Evolutionary conservation across 805 yeast genomes (phyloP).

Genomic region (Cyberlindnera mrakii): DNA sequence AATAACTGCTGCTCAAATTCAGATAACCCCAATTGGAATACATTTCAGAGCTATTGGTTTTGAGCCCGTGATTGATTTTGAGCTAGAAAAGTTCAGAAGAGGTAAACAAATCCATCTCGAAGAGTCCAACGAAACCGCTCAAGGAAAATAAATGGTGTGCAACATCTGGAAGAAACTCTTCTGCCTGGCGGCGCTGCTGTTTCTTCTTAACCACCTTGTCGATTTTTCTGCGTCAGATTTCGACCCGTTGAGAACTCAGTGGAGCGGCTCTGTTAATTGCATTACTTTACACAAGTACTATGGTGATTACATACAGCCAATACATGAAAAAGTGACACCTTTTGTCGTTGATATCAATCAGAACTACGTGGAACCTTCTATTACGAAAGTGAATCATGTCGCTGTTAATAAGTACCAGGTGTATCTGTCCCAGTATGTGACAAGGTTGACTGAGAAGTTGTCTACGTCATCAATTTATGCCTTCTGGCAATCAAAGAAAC

Average conservation of each 20-base stretch:
- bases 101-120: no score
- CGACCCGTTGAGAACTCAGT: conserved; percentile 17
- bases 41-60: no score
- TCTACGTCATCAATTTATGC: conserved; percentile 5
- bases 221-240: conserved; percentile 20
- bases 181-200: conserved; percentile 8
- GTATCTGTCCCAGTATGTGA: conserved; percentile 10
- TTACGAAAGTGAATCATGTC: background rate
- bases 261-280: conserved; percentile 6
- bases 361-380: conserved; percentile 9
- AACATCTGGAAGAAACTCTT: conserved; percentile 10
- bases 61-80: no score
- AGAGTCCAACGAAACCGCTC: no score
- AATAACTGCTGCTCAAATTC: no score
- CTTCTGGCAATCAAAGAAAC: conserved; percentile 1
- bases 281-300: conserved; percentile 13
- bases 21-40: no score
- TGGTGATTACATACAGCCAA: conserved; percentile 15
- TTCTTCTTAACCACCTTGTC: conserved; percentile 11
- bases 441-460: conserved; percentile 2
- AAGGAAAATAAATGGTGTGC: conserved; percentile 5
- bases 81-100: no score
- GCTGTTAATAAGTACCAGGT: conserved; percentile 10
- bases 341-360: conserved; percentile 2
- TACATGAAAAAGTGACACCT: conserved; percentile 10